Base-by-base conservation (phyloP, 2,329 filamentous ascomycete species). In the Alternaria viburni region DNA sequence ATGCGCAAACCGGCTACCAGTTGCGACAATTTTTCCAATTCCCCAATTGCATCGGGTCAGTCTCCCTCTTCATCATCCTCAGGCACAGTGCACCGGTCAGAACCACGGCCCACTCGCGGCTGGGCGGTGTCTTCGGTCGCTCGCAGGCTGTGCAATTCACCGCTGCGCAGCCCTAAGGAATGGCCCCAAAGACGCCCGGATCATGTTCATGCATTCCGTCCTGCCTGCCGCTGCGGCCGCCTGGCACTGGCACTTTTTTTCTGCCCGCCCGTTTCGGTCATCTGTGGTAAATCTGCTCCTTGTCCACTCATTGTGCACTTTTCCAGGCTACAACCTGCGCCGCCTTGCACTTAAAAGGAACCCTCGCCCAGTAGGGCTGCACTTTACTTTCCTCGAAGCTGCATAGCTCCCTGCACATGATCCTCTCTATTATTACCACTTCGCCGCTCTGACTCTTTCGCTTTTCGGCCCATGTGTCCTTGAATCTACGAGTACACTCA, bases 91-190 rank as follows among this genome's bases (percentile, higher is more conserved):
- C 69, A 70, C 70, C 72, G 69, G 73, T 70, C 66, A 57, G 52
- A 28, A 54, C 66, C 65, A 64, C 70, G 73, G 71, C 60, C 57
- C 59, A 66, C 61, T 56, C 65, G 70, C 72, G 69, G 69, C 71
- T 74, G 64, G 52, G 54, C 52, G 26, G 56, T 51, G 32, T 61
- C 57, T 36, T 57, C 55, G 62, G 54, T 65, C 56, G 65, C 68
- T 51, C 44, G 66, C 67, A 62, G 76, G 75, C 76, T 77, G 75
- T 78, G 76, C 75, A 70, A 69, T 74, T 74, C 74, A 74, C 69
- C 67, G 61, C 69, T 69, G 66, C 66, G 57, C 69, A 66, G 60
- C 61, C 64, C 57, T 64, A 51, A 46, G 54, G 49, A 64, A 47
- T 64, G 73, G 69, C 72, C 72, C 71, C 69, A 69, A 52, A 62